Base-by-base conservation (phyloP, 108 stramenopile genomes). In the Asterionellopsis glacialis region DNA sequence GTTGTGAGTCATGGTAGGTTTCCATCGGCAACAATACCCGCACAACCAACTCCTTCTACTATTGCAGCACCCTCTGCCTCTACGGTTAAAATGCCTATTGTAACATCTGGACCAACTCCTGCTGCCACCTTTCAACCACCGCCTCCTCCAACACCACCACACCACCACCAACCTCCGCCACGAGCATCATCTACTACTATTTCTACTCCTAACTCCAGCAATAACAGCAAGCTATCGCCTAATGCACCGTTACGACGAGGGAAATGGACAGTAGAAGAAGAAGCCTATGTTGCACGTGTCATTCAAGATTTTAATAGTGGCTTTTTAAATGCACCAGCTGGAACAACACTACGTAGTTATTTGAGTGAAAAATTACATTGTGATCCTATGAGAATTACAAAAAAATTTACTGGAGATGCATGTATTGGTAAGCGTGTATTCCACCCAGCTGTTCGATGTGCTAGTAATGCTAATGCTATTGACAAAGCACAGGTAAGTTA, bases 321-420 rank as follows among this genome's bases (percentile, higher is more conserved):
- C 10, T 77, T 81, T 45, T 91, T 99, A 44, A 85, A 91, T 62
- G 87, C 96, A 9, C 90, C 88, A 25, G 83, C 95, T 26, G 98
- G 98, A 0, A 96, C 96, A 24, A 99, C 97, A 0, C 80, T 99
- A 33, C 80, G 97, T 15, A 84, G 87, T 13, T 97, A 90, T 65
- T 80, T 99, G 23, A 90, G 94, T 9, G 93, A 96, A 41, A 94
- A 97, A 77, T 82, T 99, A 11, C 77, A 95, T 59, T 99, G 98
- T 56, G 97, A 96, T 76, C 97, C 98, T 13, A 99, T 99, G 98
- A 76, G 98, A n/a, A 98, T 99, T 53, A 97, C 98, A 19, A 99
- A 99, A 74, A 99, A 99, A 74, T 99, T 97, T 69, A 96, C 95
- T 16, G 96, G 96, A 9, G 89, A 94, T 56, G 70, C 81, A 24